phyloP scores from a whole-genome alignment of 2,329 filamentous ascomycete species.

The Orbilia ellipsospora region DNA sequence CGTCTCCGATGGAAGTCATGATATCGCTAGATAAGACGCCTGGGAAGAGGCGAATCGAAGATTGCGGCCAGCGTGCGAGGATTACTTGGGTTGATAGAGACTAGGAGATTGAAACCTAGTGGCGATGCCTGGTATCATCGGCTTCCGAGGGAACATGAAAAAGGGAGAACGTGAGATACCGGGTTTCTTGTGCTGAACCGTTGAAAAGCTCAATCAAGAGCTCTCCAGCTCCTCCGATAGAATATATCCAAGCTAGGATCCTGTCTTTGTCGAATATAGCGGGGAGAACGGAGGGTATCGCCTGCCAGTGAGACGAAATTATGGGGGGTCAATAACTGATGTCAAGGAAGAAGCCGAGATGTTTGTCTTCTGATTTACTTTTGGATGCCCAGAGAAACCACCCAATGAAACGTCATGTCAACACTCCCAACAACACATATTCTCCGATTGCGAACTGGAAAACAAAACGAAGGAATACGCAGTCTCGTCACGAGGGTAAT shows the following conservation, averaged over 20 bases:
- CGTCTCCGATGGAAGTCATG: constrained; percentile 67
- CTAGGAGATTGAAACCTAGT: constrained; percentile 24
- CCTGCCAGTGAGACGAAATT: constrained; percentile 11
- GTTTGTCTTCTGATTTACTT: constrained; percentile 15
- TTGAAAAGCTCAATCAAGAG: constrained; percentile 51
- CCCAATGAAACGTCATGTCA: constrained; percentile 53
- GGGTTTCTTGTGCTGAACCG: not conserved
- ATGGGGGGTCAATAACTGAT: constrained; percentile 29
- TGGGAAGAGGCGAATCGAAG: constrained; percentile 10
- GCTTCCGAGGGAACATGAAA: constrained; percentile 26
- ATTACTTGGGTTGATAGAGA: constrained; percentile 16
- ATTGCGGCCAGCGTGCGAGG: constrained; percentile 10
- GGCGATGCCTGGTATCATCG: constrained; percentile 45
- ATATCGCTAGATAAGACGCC: constrained; percentile 30
- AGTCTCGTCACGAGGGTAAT: too few relatives aligned
- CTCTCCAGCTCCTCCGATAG: constrained; percentile 23
- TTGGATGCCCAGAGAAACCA: constrained; percentile 25
- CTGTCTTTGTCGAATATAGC: constrained; percentile 8
- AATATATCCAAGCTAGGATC: constrained; percentile 4
- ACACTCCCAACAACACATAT: constrained; percentile 11
- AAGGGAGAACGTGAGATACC: constrained; percentile 20
- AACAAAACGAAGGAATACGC: too few relatives aligned
- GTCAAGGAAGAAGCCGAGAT: constrained; percentile 38
- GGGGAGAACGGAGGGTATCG: constrained; percentile 20
- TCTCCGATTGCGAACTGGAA: not conserved